Base-by-base conservation (phyloP, 1,284 basidiomycete species). In the Psilocybe mexicana region DNA sequence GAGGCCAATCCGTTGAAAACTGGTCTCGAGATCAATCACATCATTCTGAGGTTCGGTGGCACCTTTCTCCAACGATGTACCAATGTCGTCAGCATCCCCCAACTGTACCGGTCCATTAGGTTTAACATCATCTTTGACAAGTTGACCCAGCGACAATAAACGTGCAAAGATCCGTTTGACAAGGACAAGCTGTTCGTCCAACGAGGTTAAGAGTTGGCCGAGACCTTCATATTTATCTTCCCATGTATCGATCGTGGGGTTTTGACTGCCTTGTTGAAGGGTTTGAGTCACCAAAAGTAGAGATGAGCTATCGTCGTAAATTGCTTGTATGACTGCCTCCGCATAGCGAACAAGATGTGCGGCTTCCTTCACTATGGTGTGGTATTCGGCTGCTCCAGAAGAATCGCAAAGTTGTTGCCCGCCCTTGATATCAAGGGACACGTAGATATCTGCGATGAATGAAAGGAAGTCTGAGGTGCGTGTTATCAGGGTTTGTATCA, bases 391-490 rank as follows among this genome's bases (percentile, higher is more conserved):
- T 58, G 79, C 77, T 11, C 74, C 66, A 12, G 75, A 67, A 14
- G 76, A 66, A 26, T 68, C 69, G 12, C 75, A 76, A 1, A 83
- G 80, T 57, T 81, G 75, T 24, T 77, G 79, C 61, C 89, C 79
- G 12, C 88, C 87, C 65, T 93, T 90, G 58, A 92, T 82, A 61
- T 91, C 89, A 54, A 92, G 81, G 24, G 90, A 89, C 47, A 94
- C 73, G 69, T 93, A 86, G 57, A 93, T 78, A 64, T 90, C 84
- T 24, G 84, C 80, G 40, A 87, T 77, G 47, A 82, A 79, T 3
- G 74, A 70, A 30, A 93, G 74, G 54, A 89, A 81, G 6, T 77
- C 69, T 2, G 84, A 79, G 25, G 88, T 70, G 49, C 81, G 78
- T 1, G 81, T 74, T 36, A 88, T 69, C 33, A 84, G 72, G 38